Evolutionary conservation across 1,284 basidiomycete species (phyloP), one percentile per base, ranked within the genome.

Genomic region (Ustilago shanxiensis): DNA sequence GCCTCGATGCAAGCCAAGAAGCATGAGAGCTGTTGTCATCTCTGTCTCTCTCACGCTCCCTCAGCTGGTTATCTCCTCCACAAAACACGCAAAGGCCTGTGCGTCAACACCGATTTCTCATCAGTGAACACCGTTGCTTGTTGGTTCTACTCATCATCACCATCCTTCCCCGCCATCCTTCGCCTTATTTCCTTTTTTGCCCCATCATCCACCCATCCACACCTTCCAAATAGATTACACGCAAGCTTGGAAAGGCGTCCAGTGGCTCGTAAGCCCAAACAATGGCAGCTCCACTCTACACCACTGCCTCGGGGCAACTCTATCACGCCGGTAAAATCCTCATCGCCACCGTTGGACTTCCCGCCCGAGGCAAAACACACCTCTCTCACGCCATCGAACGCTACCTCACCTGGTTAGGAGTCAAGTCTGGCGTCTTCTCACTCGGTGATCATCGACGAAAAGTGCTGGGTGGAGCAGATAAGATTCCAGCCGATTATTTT

Each of bases 401-500:
- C 26, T 99, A 99, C 87, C 90, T 99, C 1, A 90, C 94, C 83
- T 99, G 97, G 97, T 93, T 95, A 84, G 96, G 97, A 47, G 93
- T 99, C 73, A 97, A 96, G 87, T 96, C 94, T 0, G 90, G 92
- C 66, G 96, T 98, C 55, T 92, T 98, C 66, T 95, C 94, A 2
- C 89, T 99, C 5, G 97, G 97, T 26, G 96, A 99, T 87, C 95
- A 96, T 87, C 90, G 97, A 52, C 89, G 97, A 57, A 94, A 94
- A 88, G 91, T 92, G 0, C 88, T 98, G 11, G 97, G 96, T 11
- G 92, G 93, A 0, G 93, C 95, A 0, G 91, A 95, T 86, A 91
- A 92, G 65, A 88, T 98, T 2, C 97, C 96, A 0, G 87, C 91
- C 1, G 95, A 98, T 86, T 99, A 99, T 87, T 99, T 98, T 84